Conservation (phyloP, 1,139 yeast species). For the Candida sanyaensis region DNA sequence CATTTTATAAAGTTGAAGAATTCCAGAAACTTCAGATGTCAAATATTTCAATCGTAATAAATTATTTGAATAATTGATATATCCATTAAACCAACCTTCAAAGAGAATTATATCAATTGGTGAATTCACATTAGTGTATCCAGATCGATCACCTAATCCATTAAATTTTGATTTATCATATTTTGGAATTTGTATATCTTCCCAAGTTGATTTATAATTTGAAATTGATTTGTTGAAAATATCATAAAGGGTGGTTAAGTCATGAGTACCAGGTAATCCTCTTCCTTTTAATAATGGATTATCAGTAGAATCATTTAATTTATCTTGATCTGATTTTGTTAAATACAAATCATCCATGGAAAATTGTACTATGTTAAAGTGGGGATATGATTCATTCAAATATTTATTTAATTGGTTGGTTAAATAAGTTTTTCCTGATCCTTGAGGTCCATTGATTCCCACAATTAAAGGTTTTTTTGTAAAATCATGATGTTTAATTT, state of each 20-base stretch:
- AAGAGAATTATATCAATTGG: constrained; percentile 67
- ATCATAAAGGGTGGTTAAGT: constrained; percentile 33
- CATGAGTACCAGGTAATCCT: constrained; percentile 96
- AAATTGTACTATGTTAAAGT: constrained; percentile 51
- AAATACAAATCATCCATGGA: constrained; percentile 89
- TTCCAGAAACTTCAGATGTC: constrained; percentile 18
- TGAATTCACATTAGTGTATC: constrained; percentile 28
- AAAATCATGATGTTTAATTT: constrained; percentile 1
- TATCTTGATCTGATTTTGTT: constrained; percentile 58
- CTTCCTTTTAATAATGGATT: constrained; percentile 72
- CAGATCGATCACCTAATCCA: constrained; percentile 80
- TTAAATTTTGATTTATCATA: constrained; percentile 75
- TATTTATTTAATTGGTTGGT: constrained; percentile 45
- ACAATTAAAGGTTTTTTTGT: constrained; percentile 51
- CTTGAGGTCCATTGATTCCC: constrained; percentile 89
- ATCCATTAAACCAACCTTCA: constrained; percentile 97
- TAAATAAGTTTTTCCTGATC: constrained; percentile 84
- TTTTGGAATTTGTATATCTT: constrained; percentile 52
- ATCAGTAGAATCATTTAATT: constrained; percentile 35
- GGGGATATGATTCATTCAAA: constrained; percentile 37
- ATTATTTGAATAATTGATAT: constrained; percentile 29
- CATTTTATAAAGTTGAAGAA: constrained; percentile 24
- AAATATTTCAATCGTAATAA: constrained; percentile 23
- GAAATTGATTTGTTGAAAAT: constrained; percentile 21
- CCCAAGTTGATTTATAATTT: constrained; percentile 10